Conservation (phyloP, 2,329 filamentous ascomycete genomes). For the Hawksworthiomyces lignivorus region DNA sequence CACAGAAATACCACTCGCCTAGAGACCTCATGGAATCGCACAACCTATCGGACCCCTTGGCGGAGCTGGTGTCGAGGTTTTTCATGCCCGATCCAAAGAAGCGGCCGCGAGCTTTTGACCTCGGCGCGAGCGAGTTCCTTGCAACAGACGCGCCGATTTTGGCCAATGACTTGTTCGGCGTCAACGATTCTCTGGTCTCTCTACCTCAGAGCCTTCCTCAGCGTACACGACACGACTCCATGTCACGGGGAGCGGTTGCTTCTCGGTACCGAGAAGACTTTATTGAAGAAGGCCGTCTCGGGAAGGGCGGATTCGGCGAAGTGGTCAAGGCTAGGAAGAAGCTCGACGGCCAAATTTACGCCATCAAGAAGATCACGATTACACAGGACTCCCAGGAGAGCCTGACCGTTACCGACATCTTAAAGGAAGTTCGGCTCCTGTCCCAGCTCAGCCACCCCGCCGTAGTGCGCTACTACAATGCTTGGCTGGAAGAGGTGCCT, state of each 20-base stretch:
- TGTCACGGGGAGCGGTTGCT: constrained; percentile 41
- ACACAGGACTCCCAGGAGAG: constrained; percentile 71
- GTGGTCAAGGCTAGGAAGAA: constrained; percentile 94
- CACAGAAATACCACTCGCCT: constrained; percentile 72
- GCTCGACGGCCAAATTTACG: constrained; percentile 87
- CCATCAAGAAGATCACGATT: constrained; percentile 94
- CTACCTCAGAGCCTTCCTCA: constrained; percentile 33
- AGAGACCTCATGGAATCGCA: constrained; percentile 63
- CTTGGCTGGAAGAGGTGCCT: constrained; percentile 75
- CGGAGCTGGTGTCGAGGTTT: constrained; percentile 74
- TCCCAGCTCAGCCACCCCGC: constrained; percentile 88
- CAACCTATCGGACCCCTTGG: constrained; percentile 64
- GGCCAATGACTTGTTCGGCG: constrained; percentile 34
- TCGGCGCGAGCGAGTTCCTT: constrained; percentile 57
- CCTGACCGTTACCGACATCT: constrained; percentile 74
- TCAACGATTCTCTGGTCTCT: constrained; percentile 34
- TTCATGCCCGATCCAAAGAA: constrained; percentile 82
- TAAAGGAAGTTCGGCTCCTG: constrained; percentile 79
- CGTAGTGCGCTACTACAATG: constrained; percentile 85
- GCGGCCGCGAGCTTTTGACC: constrained; percentile 71
- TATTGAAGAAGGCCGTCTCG: constrained; percentile 78
- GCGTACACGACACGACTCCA: constrained; percentile 56
- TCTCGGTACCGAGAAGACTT: constrained; percentile 87
- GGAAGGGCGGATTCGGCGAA: constrained; percentile 91
- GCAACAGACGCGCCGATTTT: constrained; percentile 57